Conservation (phyloP, 2,329 filamentous ascomycete species). For the Colletotrichum costaricense region DNA sequence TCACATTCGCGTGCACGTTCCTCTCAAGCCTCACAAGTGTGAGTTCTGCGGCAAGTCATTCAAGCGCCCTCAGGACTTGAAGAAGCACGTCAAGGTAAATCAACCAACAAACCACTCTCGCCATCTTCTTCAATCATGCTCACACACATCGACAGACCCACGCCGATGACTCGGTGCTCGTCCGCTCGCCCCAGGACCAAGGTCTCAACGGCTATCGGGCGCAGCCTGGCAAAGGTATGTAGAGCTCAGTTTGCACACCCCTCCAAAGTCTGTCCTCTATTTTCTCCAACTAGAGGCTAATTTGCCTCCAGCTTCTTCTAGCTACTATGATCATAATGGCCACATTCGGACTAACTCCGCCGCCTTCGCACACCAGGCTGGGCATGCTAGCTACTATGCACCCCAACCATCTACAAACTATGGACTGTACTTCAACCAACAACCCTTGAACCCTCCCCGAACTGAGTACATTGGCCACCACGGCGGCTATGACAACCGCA, state of each 20-base stretch:
- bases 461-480: constrained; percentile 74
- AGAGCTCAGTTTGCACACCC: constrained; percentile 36
- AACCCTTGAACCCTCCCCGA: constrained; percentile 64
- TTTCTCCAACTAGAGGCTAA: constrained; percentile 54
- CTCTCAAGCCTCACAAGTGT: constrained; percentile 98
- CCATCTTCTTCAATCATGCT: constrained; percentile 34
- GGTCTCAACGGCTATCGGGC: constrained; percentile 65
- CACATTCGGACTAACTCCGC: constrained; percentile 69
- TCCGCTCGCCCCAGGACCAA: constrained; percentile 64
- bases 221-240: constrained; percentile 65
- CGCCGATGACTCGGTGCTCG: constrained; percentile 88
- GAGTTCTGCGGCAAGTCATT: constrained; percentile 99
- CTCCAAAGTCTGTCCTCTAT: constrained; percentile 38
- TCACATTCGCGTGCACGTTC: constrained; percentile 98
- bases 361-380: constrained; percentile 67
- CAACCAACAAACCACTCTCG: not conserved
- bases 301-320: constrained; percentile 60
- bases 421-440: constrained; percentile 83
- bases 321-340: constrained; percentile 74
- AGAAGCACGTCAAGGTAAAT: constrained; percentile 94
- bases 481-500: constrained; percentile 68
- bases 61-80: constrained; percentile 97
- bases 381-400: constrained; percentile 68
- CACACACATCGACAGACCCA: constrained; percentile 71
- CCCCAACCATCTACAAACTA: constrained; percentile 67